Evolutionary conservation across 139 green algal genomes (phyloP), one percentile per base, ranked within the genome.

Genomic region (Coccomyxa sp.): DNA sequence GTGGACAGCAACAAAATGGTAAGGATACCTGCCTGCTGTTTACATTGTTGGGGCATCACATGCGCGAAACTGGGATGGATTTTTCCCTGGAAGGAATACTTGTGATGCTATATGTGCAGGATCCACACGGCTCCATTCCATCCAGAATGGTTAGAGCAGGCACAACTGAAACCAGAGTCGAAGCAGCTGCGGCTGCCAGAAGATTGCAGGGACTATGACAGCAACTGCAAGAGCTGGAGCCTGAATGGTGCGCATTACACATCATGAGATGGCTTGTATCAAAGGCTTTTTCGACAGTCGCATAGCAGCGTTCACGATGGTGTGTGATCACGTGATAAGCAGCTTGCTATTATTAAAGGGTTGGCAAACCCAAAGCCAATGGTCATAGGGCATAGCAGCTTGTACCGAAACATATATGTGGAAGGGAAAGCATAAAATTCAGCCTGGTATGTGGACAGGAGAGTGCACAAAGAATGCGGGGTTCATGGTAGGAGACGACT

Each of bases 1-100:
- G 51, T 90, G 84, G 84, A 87, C 78, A 1, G 87, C 87, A 10
- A 90, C 87, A 21, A 87, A 82, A 30, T 89, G 86, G 83, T 71
- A 25, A 68, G 63, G 21, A 71, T 9, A 71, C 4, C 63, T 71
- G 63, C 63, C 63, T 11, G 4, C 7, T 71, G 63, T 25, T 71
- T 25, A 11, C 21, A 25, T 14, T 11, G 4, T 28, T 71, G 4
- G 18, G n/a, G 21, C 63, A 71, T 25, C 18, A 25, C 18, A 71
- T 21, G 18, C 63, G 63, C 63, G 10, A 71, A 11, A 21, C 18
- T 71, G 63, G 18, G 63, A 14, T 71, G 63, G 1, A 71, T 1
- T 71, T 15, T 71, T 21, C 9, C 18, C 18, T 9, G 63, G 63
- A 25, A 9, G 63, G 18, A 71, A 71, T 71, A 25, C 4, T 51